Conservation (phyloP, 306 rosid genomes). For the Echinosophora koreensis region DNA sequence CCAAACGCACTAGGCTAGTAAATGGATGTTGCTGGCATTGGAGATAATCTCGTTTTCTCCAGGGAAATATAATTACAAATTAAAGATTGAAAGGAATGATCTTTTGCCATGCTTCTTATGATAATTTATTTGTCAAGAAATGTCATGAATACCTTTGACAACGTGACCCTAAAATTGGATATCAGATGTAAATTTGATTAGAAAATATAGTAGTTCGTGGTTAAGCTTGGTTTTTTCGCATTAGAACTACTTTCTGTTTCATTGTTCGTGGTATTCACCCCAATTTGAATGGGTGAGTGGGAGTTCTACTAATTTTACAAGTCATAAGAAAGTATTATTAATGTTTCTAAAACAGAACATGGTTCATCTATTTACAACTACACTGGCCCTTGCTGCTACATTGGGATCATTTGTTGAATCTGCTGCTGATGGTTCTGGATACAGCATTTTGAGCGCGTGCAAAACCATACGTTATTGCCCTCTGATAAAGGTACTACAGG, state of each 20-base stretch:
- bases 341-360: neutral
- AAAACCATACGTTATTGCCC: constrained; percentile 40
- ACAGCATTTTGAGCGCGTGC: constrained; percentile 58
- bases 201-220: neutral
- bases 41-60: neutral
- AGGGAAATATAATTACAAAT: neutral
- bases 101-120: neutral
- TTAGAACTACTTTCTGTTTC: neutral
- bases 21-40: neutral
- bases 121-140: neutral
- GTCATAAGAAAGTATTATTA: neutral
- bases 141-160: neutral
- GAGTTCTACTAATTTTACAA: neutral
- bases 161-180: neutral
- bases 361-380: neutral
- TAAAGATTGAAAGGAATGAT: too few relatives aligned
- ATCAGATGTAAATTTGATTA: neutral
- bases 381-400: constrained; percentile 30
- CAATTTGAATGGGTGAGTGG: too few relatives aligned
- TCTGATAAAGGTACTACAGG: constrained; percentile 66
- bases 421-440: constrained; percentile 49
- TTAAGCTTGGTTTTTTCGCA: neutral
- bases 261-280: neutral
- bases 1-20: neutral
- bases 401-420: constrained; percentile 50